Base-by-base conservation (phyloP, 495 filamentous ascomycete genomes). In the Jackrogersella minutella region DNA sequence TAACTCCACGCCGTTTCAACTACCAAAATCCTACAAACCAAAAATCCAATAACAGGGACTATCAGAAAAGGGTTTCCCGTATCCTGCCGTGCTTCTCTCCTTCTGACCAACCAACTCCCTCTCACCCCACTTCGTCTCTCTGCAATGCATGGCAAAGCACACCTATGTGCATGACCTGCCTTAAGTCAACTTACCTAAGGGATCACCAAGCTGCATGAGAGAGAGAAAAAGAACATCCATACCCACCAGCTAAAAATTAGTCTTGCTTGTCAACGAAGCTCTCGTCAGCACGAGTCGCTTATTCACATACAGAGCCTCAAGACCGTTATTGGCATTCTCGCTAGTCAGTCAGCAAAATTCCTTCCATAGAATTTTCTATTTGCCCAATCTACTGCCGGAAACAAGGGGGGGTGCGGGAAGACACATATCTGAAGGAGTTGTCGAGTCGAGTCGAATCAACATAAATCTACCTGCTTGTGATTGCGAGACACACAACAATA, bases 111-210 rank as follows among this genome's bases (percentile, higher is more conserved):
- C 63, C 61, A 52, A 55, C 47, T 46, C 13, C 22, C 26, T n/a
- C 19, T 16, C 52, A 43, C 66, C 51, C 68, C 52, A 54, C 66
- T 58, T 52, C 61, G 26, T 40, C 61, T 51, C 47, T 16, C 58
- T 58, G 53, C 62, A 62, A 66, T 70, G 68, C 68, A 67, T 58
- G 58, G 63, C 53, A 49, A 58, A 66, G 36, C 54, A 56, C 68
- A 58, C 58, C 19, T 59, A 62, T 50, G 47, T 69, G 58, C 66
- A 59, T 69, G 58, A 70, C 66, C 52, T 67, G 50, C 58, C 53
- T 66, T 41, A 56, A 33, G 19, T 46, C 37, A 24, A 49, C 53
- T 64, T 63, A 61, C 49, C 55, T 62, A 58, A 67, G 50, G 60
- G 68, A 56, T 63, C 58, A 58, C 47, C 62, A 59, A 60, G 68